Evolutionary conservation across 139 green algal species (phyloP), one percentile per base, ranked within the genome.

Genomic region (Chlamydomonas eustigma): DNA sequence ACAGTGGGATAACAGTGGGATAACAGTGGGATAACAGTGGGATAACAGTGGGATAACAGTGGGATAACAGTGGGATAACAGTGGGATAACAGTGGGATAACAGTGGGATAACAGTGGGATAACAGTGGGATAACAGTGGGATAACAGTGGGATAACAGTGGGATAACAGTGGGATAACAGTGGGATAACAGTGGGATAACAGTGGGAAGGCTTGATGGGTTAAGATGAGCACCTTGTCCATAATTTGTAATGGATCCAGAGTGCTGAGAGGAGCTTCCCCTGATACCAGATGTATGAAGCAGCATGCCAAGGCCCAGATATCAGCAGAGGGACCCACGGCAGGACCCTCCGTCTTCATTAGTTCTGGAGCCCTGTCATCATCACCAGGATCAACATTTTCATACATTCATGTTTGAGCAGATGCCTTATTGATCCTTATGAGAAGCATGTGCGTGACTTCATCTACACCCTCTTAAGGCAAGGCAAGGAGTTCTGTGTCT

Each of bases 261-360:
- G 33, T 22, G 25, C 5, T 6, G 33, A 39, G 28, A 28, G 66
- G 66, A 32, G 33, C 8, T 34, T 39, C 8, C 5, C 66, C 66
- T 12, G 66, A 39, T 34, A 73, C 30, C 30, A 73, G 44, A 22
- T 73, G 66, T 6, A 73, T 18, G 33, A 73, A 30, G 22, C 33
- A 51, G 66, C 66, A 73, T 39, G 66, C 66, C 44, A 73, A 73
- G 4, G 31, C 66, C 66, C 66, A 73, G 12, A 50, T 50, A 32
- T 73, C 66, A 28, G 66, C 66, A 4, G 28, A 38, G 28, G 6
- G 6, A 32, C 33, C n/a, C n/a, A 44, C 28, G 33, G 6, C 66
- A n/a, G 34, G 24, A 39, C 28, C 66, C 32, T 51, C 66, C 66
- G 44, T 39, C 33, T 6, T 28, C 32, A 28, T 50, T 8, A 24